phyloP scores from a whole-genome alignment of 2,329 filamentous ascomycete genomes.

The Sordariomycetes sp. region DNA sequence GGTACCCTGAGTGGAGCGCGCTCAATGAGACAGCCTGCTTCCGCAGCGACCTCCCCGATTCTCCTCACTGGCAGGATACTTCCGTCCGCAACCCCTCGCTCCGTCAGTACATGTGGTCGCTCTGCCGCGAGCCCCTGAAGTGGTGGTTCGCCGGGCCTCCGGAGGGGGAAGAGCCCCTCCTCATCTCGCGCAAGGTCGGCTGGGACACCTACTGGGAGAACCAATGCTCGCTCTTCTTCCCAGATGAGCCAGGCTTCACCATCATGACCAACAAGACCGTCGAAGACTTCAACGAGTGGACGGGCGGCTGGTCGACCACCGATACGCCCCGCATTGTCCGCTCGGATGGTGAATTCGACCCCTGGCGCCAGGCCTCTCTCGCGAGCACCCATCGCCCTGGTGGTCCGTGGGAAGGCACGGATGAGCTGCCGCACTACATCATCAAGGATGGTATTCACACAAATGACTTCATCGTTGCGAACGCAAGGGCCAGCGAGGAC shows the following conservation, averaged over 20 bases:
- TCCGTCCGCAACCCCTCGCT: no score
- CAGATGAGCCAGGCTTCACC: conserved; percentile 37
- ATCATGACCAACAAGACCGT: conserved; percentile 34
- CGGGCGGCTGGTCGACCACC: conserved; percentile 44
- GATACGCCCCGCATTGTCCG: conserved; percentile 46
- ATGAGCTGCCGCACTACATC: conserved; percentile 38
- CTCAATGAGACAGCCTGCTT: conserved; percentile 37
- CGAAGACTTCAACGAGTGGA: conserved; percentile 39
- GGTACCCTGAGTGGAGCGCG: conserved; percentile 33
- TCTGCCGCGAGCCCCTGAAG: conserved; percentile 48
- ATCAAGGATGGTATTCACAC: conserved; percentile 47
- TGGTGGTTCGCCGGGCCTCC: conserved; percentile 33
- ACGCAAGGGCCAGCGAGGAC: conserved; percentile 2
- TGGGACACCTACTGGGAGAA: conserved; percentile 44
- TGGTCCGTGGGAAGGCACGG: conserved; percentile 39
- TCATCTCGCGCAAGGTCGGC: conserved; percentile 42
- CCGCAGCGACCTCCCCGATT: no score
- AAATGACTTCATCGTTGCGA: conserved; percentile 4
- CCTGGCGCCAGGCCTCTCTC: conserved; percentile 47
- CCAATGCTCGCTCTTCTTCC: conserved; percentile 48
- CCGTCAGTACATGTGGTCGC: conserved; percentile 52
- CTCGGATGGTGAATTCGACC: conserved; percentile 50
- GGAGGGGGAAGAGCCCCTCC: conserved; percentile 23
- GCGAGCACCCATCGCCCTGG: conserved; percentile 42
- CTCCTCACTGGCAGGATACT: no score